These are phyloP conservation scores for Suillus ampliporus DNA, from an alignment of 768 basidiomycete genomes.

Conservation along the genomic window DNA sequence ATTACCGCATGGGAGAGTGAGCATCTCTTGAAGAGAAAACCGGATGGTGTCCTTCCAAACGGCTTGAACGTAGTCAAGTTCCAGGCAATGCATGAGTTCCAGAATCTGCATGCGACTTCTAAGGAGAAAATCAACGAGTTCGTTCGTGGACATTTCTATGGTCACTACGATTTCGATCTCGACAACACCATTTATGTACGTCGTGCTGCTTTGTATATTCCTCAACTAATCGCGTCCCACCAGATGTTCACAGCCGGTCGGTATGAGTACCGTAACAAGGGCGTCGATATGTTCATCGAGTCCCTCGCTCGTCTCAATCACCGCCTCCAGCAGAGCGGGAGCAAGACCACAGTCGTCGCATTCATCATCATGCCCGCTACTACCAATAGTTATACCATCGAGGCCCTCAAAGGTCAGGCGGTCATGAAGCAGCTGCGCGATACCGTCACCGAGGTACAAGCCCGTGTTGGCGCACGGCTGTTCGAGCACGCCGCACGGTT, in stretches of 20 bases:
- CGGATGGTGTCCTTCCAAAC: constrained; percentile 95
- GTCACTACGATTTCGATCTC: constrained; percentile 95
- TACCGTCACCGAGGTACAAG: constrained; percentile 94
- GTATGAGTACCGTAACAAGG: constrained; percentile 99
- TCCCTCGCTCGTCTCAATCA: constrained; percentile 85
- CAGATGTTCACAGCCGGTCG: constrained; percentile 99
- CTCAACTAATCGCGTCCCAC: constrained; percentile 14
- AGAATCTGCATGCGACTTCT: constrained; percentile 88
- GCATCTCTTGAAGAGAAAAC: constrained; percentile 96
- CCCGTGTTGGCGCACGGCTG: constrained; percentile 87
- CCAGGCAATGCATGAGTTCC: constrained; percentile 99
- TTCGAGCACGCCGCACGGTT: constrained; percentile 96
- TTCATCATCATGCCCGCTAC: constrained; percentile 99
- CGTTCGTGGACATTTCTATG: constrained; percentile 96
- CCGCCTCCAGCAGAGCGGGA: constrained; percentile 63
- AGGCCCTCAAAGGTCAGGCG: constrained; percentile 96
- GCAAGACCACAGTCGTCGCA: constrained; percentile 87
- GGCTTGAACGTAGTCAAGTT: constrained; percentile 99
- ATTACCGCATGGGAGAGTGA: constrained; percentile 98
- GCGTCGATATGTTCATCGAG: constrained; percentile 99
- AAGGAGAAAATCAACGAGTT: constrained; percentile 99
- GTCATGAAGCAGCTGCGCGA: constrained; percentile 97
- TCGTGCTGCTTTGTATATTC: constrained; percentile 12
- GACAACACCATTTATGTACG: constrained; percentile 87
- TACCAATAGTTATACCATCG: constrained; percentile 96